Percentiles rank a stretch among this genome's conserved stretches.
These are phyloP conservation scores for Penicillium oxalicum DNA, from an alignment of 2,329 filamentous ascomycete species.

Conservation along the genomic window DNA sequence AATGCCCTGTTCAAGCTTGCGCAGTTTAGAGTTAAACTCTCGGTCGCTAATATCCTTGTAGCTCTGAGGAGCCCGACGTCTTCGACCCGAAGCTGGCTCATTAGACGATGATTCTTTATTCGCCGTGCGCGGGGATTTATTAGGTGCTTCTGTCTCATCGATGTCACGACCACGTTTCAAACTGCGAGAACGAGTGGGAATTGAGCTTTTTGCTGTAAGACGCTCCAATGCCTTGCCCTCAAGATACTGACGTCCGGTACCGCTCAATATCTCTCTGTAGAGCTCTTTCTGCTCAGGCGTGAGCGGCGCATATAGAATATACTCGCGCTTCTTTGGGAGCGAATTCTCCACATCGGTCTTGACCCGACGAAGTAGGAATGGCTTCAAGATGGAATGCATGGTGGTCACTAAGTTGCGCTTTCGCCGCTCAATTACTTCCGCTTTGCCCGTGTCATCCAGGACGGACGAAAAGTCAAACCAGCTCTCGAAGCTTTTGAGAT, in stretches of 20 bases:
- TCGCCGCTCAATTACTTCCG: constrained; percentile 71
- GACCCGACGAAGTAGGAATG: constrained; percentile 76
- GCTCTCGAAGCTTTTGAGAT: constrained; percentile 84
- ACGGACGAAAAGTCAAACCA: constrained; percentile 98
- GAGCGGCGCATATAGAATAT: constrained; percentile 88
- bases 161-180: constrained; percentile 54
- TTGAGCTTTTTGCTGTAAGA: constrained; percentile 37
- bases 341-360: constrained; percentile 90
- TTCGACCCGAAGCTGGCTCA: constrained; percentile 42
- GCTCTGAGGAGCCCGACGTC: constrained; percentile 49
- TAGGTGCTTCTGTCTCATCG: constrained; percentile 44
- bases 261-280: constrained; percentile 79
- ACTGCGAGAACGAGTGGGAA: constrained; percentile 38
- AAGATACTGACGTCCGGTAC: constrained; percentile 53
- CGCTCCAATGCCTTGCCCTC: constrained; percentile 47
- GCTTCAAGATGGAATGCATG: constrained; percentile 88
- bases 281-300: constrained; percentile 86
- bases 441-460: constrained; percentile 71
- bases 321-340: constrained; percentile 94
- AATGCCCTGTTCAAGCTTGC: constrained; percentile 45
- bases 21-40: constrained; percentile 69
- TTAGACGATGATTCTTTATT: constrained; percentile 66
- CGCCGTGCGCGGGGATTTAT: constrained; percentile 71
- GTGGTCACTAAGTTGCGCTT: constrained; percentile 76
- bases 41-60: constrained; percentile 71